These are phyloP conservation scores for Babesia bigemina DNA, from an alignment of 169 alveolate genomes.

Conservation along the genomic window DNA sequence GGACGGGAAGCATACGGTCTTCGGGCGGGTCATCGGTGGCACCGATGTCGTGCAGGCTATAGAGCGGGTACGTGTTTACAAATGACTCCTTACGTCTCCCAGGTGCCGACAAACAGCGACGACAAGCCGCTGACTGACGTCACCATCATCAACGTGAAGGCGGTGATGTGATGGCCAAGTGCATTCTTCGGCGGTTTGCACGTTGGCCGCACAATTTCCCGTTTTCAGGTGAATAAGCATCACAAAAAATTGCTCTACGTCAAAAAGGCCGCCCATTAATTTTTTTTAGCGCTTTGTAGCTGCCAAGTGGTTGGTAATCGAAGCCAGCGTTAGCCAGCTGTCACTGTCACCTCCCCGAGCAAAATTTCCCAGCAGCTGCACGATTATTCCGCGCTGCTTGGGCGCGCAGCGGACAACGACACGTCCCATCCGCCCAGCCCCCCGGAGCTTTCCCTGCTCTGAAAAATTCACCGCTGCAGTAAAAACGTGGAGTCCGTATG, in stretches of 20 bases:
- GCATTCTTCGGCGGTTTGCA: not conserved
- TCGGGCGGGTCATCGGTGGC: constrained; percentile 95
- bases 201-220: not conserved
- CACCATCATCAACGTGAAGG: constrained; percentile 71
- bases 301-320: too few species aligned
- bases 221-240: not conserved
- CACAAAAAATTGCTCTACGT: not conserved
- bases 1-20: constrained; percentile 97
- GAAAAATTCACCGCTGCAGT: constrained; percentile 21
- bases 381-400: too few species aligned
- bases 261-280: not conserved
- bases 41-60: constrained; percentile 90
- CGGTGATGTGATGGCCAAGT: constrained; percentile 17
- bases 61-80: constrained; percentile 78
- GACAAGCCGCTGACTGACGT: constrained; percentile 78
- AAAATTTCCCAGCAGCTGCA: too few species aligned
- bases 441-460: not conserved
- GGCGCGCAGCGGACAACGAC: too few species aligned
- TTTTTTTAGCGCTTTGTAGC: not conserved
- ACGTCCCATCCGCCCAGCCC: too few species aligned
- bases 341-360: too few species aligned
- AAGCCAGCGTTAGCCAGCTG: too few species aligned
- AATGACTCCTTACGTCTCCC: not conserved
- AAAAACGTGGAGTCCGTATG: not conserved
- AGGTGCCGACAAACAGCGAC: constrained; percentile 76